These are phyloP conservation scores for Candida morakotiae DNA, from an alignment of 805 yeast genomes.

Conservation along the genomic window DNA sequence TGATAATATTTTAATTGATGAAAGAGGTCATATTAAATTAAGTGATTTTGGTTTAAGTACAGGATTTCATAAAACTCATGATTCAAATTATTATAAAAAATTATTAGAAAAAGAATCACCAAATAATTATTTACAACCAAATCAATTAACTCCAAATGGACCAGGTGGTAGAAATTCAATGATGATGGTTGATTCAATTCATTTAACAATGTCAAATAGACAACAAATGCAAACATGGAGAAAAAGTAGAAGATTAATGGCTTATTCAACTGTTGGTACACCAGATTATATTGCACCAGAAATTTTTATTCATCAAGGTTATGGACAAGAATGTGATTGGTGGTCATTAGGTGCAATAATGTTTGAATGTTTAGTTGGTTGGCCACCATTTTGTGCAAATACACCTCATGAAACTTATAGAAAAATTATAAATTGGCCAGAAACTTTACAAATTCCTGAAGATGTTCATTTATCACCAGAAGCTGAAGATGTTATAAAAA, in stretches of 20 bases:
- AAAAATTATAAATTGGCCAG: conserved; percentile 88
- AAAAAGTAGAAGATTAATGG: conserved; percentile 86
- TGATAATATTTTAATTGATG: conserved; percentile 87
- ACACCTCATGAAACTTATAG: conserved; percentile 92
- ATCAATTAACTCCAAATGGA: conserved; percentile 18
- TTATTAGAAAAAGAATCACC: conserved; percentile 63
- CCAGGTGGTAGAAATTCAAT: conserved; percentile 60
- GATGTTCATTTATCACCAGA: conserved; percentile 87
- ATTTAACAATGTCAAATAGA: conserved; percentile 89
- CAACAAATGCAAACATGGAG: conserved; percentile 97
- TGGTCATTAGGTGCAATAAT: conserved; percentile 96
- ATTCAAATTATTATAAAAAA: conserved; percentile 79
- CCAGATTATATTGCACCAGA: conserved; percentile 97
- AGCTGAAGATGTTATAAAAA: conserved; percentile 78
- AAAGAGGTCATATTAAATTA: conserved; percentile 64
- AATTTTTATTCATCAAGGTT: conserved; percentile 87
- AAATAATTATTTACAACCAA: conserved; percentile 20
- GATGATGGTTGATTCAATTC: conserved; percentile 91
- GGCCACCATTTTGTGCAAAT: conserved; percentile 97
- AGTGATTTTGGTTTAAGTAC: conserved; percentile 81
- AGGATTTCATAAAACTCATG: conserved; percentile 93
- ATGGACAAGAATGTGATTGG: conserved; percentile 98
- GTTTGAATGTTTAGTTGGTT: conserved; percentile 94
- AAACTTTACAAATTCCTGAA: conserved; percentile 82
- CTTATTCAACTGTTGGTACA: conserved; percentile 93